phyloP scores from a whole-genome alignment of 2,329 filamentous ascomycete species.

The Neoscytalidium dimidiatum region DNA sequence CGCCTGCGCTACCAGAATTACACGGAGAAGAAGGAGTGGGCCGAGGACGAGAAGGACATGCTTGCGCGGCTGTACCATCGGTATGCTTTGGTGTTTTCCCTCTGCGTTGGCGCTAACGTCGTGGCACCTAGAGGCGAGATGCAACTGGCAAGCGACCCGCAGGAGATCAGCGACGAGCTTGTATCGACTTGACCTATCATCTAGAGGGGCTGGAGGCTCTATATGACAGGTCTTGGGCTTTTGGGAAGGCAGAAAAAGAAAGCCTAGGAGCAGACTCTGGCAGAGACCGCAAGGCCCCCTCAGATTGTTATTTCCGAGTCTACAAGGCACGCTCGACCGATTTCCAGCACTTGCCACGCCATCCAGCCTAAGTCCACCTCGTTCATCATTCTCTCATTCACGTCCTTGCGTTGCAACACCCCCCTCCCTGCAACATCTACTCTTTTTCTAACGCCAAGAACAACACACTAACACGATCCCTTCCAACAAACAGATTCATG shows the following conservation, averaged over 20 bases:
- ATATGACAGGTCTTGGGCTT: background rate
- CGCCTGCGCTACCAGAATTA: conserved; percentile 97
- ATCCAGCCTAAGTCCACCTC: background rate
- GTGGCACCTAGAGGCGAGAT: conserved; percentile 1
- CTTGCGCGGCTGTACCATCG: conserved; percentile 92
- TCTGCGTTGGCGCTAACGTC: conserved; percentile 4
- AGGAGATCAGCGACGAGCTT: conserved; percentile 8
- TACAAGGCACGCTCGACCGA: background rate
- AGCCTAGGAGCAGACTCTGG: background rate
- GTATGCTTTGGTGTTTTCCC: conserved; percentile 51
- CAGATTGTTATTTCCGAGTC: background rate
- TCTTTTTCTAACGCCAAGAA: background rate
- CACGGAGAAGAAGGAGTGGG: conserved; percentile 86
- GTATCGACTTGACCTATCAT: background rate
- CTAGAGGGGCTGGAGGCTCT: background rate
- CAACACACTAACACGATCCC: conserved; percentile 21
- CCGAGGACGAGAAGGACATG: conserved; percentile 99
- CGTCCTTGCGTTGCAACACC: background rate
- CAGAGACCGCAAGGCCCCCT: background rate
- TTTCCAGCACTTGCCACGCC: background rate
- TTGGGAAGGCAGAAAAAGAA: background rate
- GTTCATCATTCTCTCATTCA: background rate
- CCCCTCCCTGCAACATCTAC: background rate
- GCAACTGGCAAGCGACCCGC: conserved; percentile 37
- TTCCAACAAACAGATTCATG: conserved; percentile 71